Percentiles rank a stretch among this genome's conserved stretches.
phyloP scores from a whole-genome alignment of 1,284 basidiomycete genomes.

The Trametes pubescens region DNA sequence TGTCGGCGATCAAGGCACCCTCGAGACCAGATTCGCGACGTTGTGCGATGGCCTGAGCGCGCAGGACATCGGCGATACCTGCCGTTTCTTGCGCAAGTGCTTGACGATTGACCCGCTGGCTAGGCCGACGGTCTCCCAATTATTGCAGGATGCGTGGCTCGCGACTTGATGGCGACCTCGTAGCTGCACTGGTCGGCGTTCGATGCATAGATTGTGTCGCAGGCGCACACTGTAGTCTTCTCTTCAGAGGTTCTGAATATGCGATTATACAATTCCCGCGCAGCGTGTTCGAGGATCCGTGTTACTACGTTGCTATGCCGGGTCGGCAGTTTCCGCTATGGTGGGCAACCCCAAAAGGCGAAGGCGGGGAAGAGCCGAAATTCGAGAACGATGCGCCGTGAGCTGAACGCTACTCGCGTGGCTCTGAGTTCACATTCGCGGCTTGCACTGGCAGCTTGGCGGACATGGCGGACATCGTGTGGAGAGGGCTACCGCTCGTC shows the following conservation, averaged over 20 bases:
- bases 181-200: neutral
- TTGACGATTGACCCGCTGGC: neutral
- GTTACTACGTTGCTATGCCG: too few relatives aligned
- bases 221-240: neutral
- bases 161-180: neutral
- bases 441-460: neutral
- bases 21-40: neutral
- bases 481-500: neutral
- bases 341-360: neutral
- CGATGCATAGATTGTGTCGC: neutral
- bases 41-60: neutral
- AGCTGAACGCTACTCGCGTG: neutral
- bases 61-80: neutral
- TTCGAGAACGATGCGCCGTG: neutral
- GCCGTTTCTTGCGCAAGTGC: constrained; percentile 2
- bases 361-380: too few relatives aligned
- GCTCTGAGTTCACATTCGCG: neutral
- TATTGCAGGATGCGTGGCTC: constrained; percentile 4
- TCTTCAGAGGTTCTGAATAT: neutral
- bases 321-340: neutral
- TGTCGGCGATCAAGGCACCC: neutral
- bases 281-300: too few relatives aligned
- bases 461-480: neutral
- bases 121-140: neutral
- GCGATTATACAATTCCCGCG: too few relatives aligned